Conservation (phyloP, 495 filamentous ascomycete species). For the Xylaria curta region DNA sequence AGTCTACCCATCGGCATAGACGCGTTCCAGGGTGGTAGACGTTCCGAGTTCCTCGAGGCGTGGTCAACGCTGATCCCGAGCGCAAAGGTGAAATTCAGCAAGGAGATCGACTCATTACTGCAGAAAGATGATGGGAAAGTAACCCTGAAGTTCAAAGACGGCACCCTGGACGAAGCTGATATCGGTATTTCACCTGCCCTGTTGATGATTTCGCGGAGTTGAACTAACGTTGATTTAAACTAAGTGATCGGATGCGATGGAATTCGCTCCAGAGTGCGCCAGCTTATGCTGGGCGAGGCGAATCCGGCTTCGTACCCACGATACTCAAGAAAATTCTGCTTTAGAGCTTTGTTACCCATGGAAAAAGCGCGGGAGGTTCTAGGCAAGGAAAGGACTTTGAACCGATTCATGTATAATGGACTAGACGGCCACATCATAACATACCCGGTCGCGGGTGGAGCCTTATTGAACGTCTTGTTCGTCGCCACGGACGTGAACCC, state of each 20-base stretch:
- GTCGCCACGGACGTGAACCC: constrained; percentile 45
- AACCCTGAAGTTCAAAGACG: constrained; percentile 44
- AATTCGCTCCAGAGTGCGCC: constrained; percentile 49
- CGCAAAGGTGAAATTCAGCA: constrained; percentile 42
- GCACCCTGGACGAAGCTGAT: constrained; percentile 40
- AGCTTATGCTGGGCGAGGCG: constrained; percentile 42
- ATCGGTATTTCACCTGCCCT: constrained; percentile 32
- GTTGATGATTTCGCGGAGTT: not conserved
- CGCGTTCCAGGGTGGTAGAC: constrained; percentile 49
- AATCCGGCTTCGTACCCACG: constrained; percentile 35
- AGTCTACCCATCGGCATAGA: constrained; percentile 47
- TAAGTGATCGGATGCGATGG: constrained; percentile 55
- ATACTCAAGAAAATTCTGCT: constrained; percentile 54
- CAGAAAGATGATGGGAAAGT: constrained; percentile 30
- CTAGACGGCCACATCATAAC: constrained; percentile 46
- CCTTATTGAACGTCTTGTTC: constrained; percentile 48
- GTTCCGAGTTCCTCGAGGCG: constrained; percentile 51
- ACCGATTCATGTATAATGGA: constrained; percentile 53
- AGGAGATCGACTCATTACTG: constrained; percentile 34
- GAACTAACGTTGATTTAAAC: constrained; percentile 24
- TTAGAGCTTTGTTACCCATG: constrained; percentile 51
- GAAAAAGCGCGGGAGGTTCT: constrained; percentile 37
- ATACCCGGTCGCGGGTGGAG: constrained; percentile 48
- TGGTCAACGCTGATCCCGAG: constrained; percentile 42
- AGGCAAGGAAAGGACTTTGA: constrained; percentile 34